These are phyloP conservation scores for Colletotrichum camelliae DNA, from an alignment of 2,329 filamentous ascomycete genomes.

Conservation along the genomic window DNA sequence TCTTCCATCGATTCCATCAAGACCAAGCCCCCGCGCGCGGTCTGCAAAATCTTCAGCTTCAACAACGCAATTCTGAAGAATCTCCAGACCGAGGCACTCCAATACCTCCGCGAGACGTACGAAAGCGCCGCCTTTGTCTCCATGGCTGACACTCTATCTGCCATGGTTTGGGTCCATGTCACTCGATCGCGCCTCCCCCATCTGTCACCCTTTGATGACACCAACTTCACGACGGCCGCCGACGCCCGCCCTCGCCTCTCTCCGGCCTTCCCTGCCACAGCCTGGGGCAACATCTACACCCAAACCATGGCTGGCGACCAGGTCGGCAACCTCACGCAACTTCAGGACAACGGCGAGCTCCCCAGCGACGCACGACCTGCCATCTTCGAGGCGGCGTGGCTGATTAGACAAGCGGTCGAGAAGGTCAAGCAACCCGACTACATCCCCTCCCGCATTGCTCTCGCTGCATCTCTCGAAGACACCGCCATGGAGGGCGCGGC, in stretches of 20 bases:
- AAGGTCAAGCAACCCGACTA: not conserved
- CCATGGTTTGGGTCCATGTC: constrained; percentile 1
- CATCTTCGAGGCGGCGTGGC: not conserved
- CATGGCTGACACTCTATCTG: not conserved
- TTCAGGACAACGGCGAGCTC: not conserved
- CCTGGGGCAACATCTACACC: constrained; percentile 10
- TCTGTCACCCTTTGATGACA: not conserved
- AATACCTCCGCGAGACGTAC: not conserved
- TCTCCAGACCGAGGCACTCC: not conserved
- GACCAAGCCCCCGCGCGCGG: not conserved
- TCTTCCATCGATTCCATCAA: not conserved
- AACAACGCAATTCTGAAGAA: not conserved
- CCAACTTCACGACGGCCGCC: not conserved
- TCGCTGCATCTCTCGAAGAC: not conserved
- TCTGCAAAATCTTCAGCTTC: not conserved
- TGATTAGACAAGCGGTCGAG: not conserved
- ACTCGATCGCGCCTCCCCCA: not conserved
- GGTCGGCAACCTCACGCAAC: not conserved
- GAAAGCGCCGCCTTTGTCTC: not conserved
- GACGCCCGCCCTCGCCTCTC: not conserved
- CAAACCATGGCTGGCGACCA: not conserved
- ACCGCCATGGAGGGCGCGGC: not conserved
- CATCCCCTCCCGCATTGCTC: not conserved
- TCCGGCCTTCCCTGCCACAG: not conserved
- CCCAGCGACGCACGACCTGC: not conserved